Evolutionary conservation across 2,329 filamentous ascomycete genomes (phyloP), one percentile per base, ranked within the genome.

Genomic region (Metarhizium sp.): DNA sequence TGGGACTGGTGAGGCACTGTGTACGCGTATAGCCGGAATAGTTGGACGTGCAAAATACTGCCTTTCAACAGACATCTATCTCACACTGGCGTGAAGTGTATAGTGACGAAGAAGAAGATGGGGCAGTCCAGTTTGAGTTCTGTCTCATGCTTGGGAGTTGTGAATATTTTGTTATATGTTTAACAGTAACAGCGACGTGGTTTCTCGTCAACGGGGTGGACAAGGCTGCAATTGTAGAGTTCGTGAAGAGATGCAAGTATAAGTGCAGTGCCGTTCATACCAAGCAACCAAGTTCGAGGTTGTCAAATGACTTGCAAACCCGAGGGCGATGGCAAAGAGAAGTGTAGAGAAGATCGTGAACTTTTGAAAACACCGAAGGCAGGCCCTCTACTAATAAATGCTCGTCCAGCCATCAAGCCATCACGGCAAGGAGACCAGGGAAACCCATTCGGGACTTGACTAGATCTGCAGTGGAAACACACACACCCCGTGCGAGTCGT

Each of bases 11-110:
- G 65, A 64, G 13, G 64, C 59, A 55, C 64, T 67, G 25, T 66
- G 63, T 51, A 65, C 63, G 47, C 61, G 64, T 40, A 40, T 40
- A 40, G 38, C 13, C 5, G 10, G 11, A 36, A 67, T 67, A 30
- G 58, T 58, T 55, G 65, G 62, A 20, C 58, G 60, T 55, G 57
- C 58, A 57, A 58, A 51, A 42, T 60, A 32, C 52, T 57, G 58
- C 55, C 29, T 55, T 25, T 50, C 42, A 16, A 48, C 13, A 51
- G 59, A 63, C 66, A 67, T 67, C 61, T 65, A 67, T 67, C 61
- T 65, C 67, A 47, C 25, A 45, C 4, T 6, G 30, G 13, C 20
- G 25, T 18, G 48, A 16, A 18, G 48, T 42, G 18, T 14, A 32
- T 10, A 38, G 34, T 6, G 42, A 45, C 42, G n/a, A 16, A 6